Evolutionary conservation across 176 grass and related monocot species (phyloP), one percentile per base, ranked within the genome.

Genomic region (Tillandsia leiboldiana): DNA sequence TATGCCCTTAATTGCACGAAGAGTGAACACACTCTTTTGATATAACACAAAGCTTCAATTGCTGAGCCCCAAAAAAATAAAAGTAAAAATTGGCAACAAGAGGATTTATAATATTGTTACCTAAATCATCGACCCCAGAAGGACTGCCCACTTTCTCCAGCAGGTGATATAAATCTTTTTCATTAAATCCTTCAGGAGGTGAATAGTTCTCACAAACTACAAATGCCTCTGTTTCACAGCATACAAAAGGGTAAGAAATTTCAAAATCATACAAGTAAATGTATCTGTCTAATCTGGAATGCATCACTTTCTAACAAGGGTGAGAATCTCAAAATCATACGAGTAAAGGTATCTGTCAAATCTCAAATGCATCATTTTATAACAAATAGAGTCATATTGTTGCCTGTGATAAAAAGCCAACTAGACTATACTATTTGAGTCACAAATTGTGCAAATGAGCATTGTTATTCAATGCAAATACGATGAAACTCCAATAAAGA

Each of bases 81-180:
- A 2, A 15, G 54, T 4, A 59, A 18, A 59, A 8, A 2, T 59
- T 2, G 2, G 6, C 6, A 17, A 59, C 3, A 59, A 59, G n/a
- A 59, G 54, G 54, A 17, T 59, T 10, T 76, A 49, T 56, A 50
- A 22, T 49, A 70, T 2, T 2, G 26, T 58, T 54, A 83, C 85
- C 80, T 73, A 80, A 51, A 83, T 83, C 80, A 20, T 70, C 76
- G 10, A 42, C 70, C 12, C 93, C 91, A 10, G 87, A 96, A 71
- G 93, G 93, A 79, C 80, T 92, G 4, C 93, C 88, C 65, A 96
- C 86, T 87, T 90, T 92, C 69, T 96, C 89, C 68, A 96, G 83
- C 64, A 96, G 77, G 50, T 83, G 84, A 73, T 96, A 92, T 10
- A 96, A 48, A 67, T 96, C 88, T 81, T 83, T 91, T 78, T 87